phyloP scores from a whole-genome alignment of 139 green algal genomes.

The Eudorina sp. region DNA sequence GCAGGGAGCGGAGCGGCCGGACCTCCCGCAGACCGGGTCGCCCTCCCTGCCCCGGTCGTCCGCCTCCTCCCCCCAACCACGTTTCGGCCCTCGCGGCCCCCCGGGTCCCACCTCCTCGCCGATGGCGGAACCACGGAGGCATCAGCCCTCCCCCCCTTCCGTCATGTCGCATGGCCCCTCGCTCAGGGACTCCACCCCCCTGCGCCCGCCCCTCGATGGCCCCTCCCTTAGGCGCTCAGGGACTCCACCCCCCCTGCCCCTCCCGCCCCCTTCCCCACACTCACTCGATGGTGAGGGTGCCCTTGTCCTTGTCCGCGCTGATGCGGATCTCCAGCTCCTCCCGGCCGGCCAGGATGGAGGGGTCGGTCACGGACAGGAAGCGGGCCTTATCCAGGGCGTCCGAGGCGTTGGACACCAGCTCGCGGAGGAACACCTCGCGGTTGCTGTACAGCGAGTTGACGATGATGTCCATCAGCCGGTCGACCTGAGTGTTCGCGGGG shows the following conservation, averaged over 20 bases:
- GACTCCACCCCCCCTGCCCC: too few species aligned
- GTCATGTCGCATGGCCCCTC: neutral
- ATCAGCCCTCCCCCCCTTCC: neutral
- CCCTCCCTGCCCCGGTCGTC: too few species aligned
- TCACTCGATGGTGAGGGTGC: constrained; percentile 94
- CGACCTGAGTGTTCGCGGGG: constrained; percentile 82
- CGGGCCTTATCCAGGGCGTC: constrained; percentile 96
- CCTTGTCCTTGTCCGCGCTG: constrained; percentile 83
- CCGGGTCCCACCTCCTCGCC: too few species aligned
- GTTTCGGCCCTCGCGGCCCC: too few species aligned
- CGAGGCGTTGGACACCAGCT: constrained; percentile 94
- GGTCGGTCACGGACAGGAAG: constrained; percentile 81
- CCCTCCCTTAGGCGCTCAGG: too few species aligned
- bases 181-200: neutral
- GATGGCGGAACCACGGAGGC: too few species aligned
- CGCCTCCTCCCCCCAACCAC: too few species aligned
- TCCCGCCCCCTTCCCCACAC: constrained; percentile 6
- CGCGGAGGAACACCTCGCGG: constrained; percentile 92
- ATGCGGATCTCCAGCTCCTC: constrained; percentile 94
- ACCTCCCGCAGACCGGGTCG: too few species aligned
- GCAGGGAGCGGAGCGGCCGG: too few species aligned
- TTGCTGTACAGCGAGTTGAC: constrained; percentile 99
- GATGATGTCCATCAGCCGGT: constrained; percentile 99
- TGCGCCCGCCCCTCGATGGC: neutral
- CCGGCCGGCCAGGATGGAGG: constrained; percentile 67